A percentile compares a stretch with the other conserved stretches of the same genome.
phyloP scores from a whole-genome alignment of 129 eudicot genomes.

The Arctium minus region DNA sequence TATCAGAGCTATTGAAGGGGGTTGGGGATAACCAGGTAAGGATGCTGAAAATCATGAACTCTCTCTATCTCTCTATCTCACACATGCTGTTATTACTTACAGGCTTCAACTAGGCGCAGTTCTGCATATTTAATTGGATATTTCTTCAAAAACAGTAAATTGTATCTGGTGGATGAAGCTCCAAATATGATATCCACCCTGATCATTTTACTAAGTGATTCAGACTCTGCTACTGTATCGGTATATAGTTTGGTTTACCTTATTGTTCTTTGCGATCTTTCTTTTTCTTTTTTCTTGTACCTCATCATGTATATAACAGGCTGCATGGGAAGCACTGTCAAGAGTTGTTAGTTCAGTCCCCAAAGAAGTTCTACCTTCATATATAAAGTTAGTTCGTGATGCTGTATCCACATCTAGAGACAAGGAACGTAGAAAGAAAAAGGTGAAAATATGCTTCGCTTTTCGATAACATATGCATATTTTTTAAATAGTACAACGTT shows the following conservation, averaged over 20 bases:
- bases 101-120: conserved; percentile 80
- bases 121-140: conserved; percentile 82
- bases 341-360: conserved; percentile 87
- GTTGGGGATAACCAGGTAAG: conserved; percentile 75
- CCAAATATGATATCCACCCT: conserved; percentile 86
- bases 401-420: conserved; percentile 94
- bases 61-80: neutral
- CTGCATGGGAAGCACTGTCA: conserved; percentile 89
- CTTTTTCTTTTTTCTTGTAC: neutral
- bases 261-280: neutral
- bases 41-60: neutral
- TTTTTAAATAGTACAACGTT: neutral
- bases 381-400: conserved; percentile 91
- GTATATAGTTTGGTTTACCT: conserved; percentile 45
- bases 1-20: conserved; percentile 85
- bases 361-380: conserved; percentile 88
- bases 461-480: neutral
- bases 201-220: conserved; percentile 80
- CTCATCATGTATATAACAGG: conserved; percentile 43
- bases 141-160: conserved; percentile 88
- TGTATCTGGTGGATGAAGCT: conserved; percentile 93
- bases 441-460: conserved; percentile 31
- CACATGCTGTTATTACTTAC: conserved; percentile 27
- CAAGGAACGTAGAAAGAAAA: conserved; percentile 89
- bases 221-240: conserved; percentile 72